These are phyloP conservation scores for Rhipidocladum racemiflorum DNA, from an alignment of 176 grass and related monocot genomes.

Conservation along the genomic window DNA sequence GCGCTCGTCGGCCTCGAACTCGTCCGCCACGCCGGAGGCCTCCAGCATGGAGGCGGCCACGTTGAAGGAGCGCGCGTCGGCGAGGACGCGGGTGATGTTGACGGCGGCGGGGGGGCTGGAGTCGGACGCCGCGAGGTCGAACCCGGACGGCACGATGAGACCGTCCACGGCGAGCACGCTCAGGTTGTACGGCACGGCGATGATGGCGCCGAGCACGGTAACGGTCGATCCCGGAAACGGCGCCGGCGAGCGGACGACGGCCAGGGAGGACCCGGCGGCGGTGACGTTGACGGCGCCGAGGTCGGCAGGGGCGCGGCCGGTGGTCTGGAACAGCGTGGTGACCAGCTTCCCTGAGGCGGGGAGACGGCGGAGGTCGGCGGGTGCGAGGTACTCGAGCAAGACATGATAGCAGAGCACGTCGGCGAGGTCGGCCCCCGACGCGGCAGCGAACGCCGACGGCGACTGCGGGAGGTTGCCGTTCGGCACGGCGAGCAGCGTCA, in stretches of 20 bases:
- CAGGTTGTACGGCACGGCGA: constrained; percentile 68
- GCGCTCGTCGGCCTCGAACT: constrained; percentile 86
- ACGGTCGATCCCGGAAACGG: constrained; percentile 57
- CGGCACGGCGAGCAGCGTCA: constrained; percentile 80
- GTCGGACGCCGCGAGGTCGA: constrained; percentile 77
- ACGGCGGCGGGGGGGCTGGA: constrained; percentile 41
- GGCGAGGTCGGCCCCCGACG: constrained; percentile 56
- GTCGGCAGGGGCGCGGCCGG: constrained; percentile 63
- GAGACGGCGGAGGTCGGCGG: constrained; percentile 61
- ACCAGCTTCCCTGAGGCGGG: constrained; percentile 61
- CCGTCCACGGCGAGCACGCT: constrained; percentile 60
- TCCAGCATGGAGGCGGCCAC: constrained; percentile 86
- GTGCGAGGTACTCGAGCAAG: constrained; percentile 74
- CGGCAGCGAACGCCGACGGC: constrained; percentile 31
- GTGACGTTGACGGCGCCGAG: constrained; percentile 76
- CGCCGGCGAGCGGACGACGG: constrained; percentile 52
- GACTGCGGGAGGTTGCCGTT: constrained; percentile 55
- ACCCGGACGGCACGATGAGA: constrained; percentile 52
- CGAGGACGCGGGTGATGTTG: constrained; percentile 72
- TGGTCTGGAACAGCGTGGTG: constrained; percentile 82
- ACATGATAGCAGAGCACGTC: constrained; percentile 91
- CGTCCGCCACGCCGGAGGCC: constrained; percentile 62
- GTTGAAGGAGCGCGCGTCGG: constrained; percentile 85
- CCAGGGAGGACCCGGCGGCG: not conserved
- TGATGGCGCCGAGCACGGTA: constrained; percentile 49